Percentiles rank a stretch among this genome's conserved stretches.
These are phyloP conservation scores for Sporobolomyces roseus DNA, from an alignment of 768 basidiomycete species.

Conservation along the genomic window DNA sequence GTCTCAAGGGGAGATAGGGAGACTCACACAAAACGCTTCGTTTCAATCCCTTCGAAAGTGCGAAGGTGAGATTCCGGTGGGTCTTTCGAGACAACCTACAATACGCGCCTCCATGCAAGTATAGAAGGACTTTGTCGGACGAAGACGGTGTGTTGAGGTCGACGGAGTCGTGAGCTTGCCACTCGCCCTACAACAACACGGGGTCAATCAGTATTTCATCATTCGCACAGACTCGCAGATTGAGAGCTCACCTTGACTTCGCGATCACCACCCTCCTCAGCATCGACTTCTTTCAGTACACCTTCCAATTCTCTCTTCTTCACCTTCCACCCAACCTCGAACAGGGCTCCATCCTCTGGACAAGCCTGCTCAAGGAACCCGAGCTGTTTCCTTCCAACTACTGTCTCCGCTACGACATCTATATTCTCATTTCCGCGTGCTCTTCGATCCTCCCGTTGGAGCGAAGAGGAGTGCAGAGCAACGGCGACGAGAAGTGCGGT, in stretches of 20 bases:
- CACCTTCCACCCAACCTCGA: conserved; percentile 81
- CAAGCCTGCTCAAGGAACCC: conserved; percentile 68
- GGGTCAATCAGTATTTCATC: background rate
- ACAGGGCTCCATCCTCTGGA: conserved; percentile 74
- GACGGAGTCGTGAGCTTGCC: conserved; percentile 20
- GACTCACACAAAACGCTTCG: conserved; percentile 66
- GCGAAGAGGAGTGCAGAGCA: conserved; percentile 75
- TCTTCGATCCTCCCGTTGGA: conserved; percentile 61
- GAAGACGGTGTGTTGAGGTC: background rate
- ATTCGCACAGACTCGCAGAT: conserved; percentile 55
- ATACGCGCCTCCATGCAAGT: conserved; percentile 90
- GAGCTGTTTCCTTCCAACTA: background rate
- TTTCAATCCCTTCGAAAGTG: conserved; percentile 75
- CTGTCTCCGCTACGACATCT: background rate
- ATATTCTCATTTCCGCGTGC: background rate
- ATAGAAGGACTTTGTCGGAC: conserved; percentile 75
- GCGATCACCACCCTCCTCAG: conserved; percentile 64
- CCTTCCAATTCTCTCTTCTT: conserved; percentile 66
- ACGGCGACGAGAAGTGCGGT: conserved; percentile 69
- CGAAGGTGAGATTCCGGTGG: conserved; percentile 78
- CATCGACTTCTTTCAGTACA: conserved; percentile 69
- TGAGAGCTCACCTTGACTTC: conserved; percentile 85
- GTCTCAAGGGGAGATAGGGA: too few species aligned
- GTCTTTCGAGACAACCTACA: conserved; percentile 81
- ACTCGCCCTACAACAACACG: conserved; percentile 66